Evolutionary conservation across 768 basidiomycete species (phyloP).

Genomic region (Kwoniella bestiolae): DNA sequence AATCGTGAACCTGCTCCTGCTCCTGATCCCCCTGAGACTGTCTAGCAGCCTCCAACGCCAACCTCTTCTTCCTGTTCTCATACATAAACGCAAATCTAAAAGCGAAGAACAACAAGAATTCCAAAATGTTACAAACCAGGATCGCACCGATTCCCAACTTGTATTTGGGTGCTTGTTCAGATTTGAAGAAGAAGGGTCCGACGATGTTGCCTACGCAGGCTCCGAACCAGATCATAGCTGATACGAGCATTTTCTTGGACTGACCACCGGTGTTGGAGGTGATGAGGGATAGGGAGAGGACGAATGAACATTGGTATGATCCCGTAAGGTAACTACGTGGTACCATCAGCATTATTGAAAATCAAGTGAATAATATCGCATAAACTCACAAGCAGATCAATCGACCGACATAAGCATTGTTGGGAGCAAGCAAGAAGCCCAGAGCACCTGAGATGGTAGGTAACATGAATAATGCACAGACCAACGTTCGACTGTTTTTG

Average conservation of each 20-base stretch:
- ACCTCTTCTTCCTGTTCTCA: slow-evolving; percentile 52
- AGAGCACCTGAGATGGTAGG: slow-evolving; percentile 56
- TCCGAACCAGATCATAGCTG: slow-evolving; percentile 56
- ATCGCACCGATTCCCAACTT: slow-evolving; percentile 55
- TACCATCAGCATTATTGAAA: no score
- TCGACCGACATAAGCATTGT: slow-evolving; percentile 52
- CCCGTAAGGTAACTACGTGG: slow-evolving; percentile 56
- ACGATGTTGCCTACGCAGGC: slow-evolving; percentile 53
- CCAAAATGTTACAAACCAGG: slow-evolving; percentile 51
- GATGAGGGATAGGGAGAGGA: slow-evolving; percentile 56
- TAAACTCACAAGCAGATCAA: slow-evolving; percentile 54
- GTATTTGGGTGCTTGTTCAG: slow-evolving; percentile 54
- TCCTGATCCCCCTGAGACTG: slow-evolving; percentile 7
- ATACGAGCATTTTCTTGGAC: slow-evolving; percentile 56
- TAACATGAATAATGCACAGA: slow-evolving; percentile 55
- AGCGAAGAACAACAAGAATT: slow-evolving; percentile 45
- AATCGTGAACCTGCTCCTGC: neutral
- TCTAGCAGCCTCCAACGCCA: slow-evolving; percentile 10
- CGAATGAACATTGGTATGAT: slow-evolving; percentile 55
- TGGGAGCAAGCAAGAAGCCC: slow-evolving; percentile 56
- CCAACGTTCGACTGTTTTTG: slow-evolving; percentile 49
- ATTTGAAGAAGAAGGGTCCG: slow-evolving; percentile 47
- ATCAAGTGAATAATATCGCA: no score
- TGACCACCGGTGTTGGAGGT: slow-evolving; percentile 60
- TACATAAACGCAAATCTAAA: slow-evolving; percentile 50